These are phyloP conservation scores for Hypocreales sp. DNA, from an alignment of 2,329 filamentous ascomycete genomes.

Conservation along the genomic window DNA sequence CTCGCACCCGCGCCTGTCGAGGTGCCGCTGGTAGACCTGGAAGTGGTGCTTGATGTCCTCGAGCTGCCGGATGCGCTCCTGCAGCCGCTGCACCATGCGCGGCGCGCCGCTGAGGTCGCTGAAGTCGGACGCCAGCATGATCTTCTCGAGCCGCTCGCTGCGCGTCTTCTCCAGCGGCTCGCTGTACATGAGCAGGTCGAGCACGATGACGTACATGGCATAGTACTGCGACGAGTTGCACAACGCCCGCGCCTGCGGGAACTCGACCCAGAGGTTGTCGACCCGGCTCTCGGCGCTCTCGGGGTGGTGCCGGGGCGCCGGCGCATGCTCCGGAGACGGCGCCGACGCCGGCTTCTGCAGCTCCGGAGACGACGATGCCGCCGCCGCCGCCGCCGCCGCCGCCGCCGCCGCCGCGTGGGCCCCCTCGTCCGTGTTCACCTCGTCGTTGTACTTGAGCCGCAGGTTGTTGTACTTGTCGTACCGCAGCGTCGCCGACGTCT, in stretches of 20 bases:
- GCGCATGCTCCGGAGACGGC: too few species aligned
- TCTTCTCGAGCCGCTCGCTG: constrained; percentile 89
- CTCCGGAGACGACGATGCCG: too few species aligned
- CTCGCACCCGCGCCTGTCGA: constrained; percentile 84
- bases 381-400: constrained; percentile 18
- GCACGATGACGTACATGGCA: constrained; percentile 92
- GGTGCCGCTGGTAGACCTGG: constrained; percentile 74
- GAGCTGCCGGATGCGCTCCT: constrained; percentile 83
- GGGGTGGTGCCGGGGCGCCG: constrained; percentile 8
- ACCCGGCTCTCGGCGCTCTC: constrained; percentile 62
- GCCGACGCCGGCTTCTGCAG: too few species aligned
- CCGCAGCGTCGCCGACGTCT: constrained; percentile 83
- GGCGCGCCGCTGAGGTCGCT: constrained; percentile 90
- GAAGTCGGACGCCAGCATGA: constrained; percentile 97
- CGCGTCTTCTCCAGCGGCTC: constrained; percentile 96
- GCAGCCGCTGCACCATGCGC: constrained; percentile 79
- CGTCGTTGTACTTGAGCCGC: constrained; percentile 92
- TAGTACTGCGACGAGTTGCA: constrained; percentile 98
- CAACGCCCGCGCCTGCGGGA: constrained; percentile 82
- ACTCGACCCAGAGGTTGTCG: constrained; percentile 93
- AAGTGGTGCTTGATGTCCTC: constrained; percentile 96
- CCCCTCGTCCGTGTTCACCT: constrained; percentile 55
- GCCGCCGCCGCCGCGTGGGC: constrained; percentile 25
- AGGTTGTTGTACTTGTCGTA: constrained; percentile 98
- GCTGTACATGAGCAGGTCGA: constrained; percentile 89